Base-by-base conservation (phyloP, 768 basidiomycete genomes). In the Aureoboletus auriporus region DNA sequence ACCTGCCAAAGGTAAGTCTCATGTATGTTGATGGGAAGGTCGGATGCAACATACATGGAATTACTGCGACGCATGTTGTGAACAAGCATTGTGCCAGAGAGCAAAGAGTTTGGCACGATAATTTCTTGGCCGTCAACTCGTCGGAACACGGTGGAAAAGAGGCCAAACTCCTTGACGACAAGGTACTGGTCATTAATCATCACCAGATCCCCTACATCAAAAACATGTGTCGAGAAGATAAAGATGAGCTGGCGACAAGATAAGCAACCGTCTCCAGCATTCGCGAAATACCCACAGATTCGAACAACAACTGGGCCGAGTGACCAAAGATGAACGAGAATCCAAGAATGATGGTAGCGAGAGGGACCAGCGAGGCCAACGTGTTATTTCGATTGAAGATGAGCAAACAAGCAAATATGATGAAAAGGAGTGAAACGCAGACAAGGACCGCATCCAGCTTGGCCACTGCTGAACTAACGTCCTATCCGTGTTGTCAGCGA, bases 321-420 rank as follows among this genome's bases (percentile, higher is more conserved):
- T 89, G 80, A 3, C 89, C 88, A 52, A 91, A 91, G 50, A 91
- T 80, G 70, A 91, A 91, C 11, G 86, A 89, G 61, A 91, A 89
- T 4, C 88, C 89, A 39, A 90, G 78, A 51, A 89, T 79, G 54
- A 89, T 79, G 1, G 88, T 87, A 3, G 86, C 87, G 33, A 90
- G 74, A 9, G 87, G 89, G 11, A 89, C 86, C 30, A 91, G 75
- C 0, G 87, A 89, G 9, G 79, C 72, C 27, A 90, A 55, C 0
- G 87, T 85, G 51, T 86, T 72, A 31, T 65, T 68, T 14, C 73
- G 75, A 55, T 86, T 83, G 75, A 91, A 88, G 54, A 90, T 85
- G 51, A 91, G 78, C 49, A 90, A 67, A 58, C 77, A 86, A 38
- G 84, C 69, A 60, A 90, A 90, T 39, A 83, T 67, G 47, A 86